Evolutionary conservation across 1,284 basidiomycete species (phyloP).

Genomic region (Leccinum solheimii): DNA sequence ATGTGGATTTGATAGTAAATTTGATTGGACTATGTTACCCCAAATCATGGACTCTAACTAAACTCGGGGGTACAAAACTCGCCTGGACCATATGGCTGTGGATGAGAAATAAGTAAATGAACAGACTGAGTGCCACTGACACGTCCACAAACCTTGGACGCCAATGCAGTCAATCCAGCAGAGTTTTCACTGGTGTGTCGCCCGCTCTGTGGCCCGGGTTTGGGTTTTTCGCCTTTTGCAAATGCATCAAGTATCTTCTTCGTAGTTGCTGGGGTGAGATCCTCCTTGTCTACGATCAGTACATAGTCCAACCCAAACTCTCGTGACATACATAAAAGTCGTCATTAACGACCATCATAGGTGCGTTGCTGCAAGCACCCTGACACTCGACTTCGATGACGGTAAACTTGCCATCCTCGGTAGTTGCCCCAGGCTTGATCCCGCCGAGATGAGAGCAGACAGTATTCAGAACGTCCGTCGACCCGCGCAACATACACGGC

Average conservation of each 20-base stretch:
- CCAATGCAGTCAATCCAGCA: slow-evolving; percentile 83
- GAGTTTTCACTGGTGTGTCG: slow-evolving; percentile 89
- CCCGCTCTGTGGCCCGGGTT: slow-evolving; percentile 89
- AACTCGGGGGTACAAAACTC: slow-evolving; percentile 89
- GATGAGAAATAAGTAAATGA: slow-evolving; percentile 17
- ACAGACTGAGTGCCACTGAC: neutral
- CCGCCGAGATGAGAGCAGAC: slow-evolving; percentile 84
- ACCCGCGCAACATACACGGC: slow-evolving; percentile 95
- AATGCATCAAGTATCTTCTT: slow-evolving; percentile 88
- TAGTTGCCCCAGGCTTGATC: slow-evolving; percentile 87
- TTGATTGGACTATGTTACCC: neutral
- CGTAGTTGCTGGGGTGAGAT: slow-evolving; percentile 90
- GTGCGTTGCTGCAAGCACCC: slow-evolving; percentile 98
- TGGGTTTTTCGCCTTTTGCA: slow-evolving; percentile 82
- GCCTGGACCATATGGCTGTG: slow-evolving; percentile 91
- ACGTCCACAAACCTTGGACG: slow-evolving; percentile 63
- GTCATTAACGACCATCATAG: slow-evolving; percentile 96
- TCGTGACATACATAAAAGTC: slow-evolving; percentile 83
- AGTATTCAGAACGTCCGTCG: slow-evolving; percentile 86
- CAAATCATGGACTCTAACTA: slow-evolving; percentile 46
- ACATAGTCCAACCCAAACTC: neutral
- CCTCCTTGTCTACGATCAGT: slow-evolving; percentile 64
- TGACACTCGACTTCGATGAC: slow-evolving; percentile 98
- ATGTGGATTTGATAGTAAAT: neutral
- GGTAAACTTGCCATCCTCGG: slow-evolving; percentile 95